These are phyloP conservation scores for Rhamnella rubrinervis DNA, from an alignment of 331 rosid genomes.

Conservation along the genomic window DNA sequence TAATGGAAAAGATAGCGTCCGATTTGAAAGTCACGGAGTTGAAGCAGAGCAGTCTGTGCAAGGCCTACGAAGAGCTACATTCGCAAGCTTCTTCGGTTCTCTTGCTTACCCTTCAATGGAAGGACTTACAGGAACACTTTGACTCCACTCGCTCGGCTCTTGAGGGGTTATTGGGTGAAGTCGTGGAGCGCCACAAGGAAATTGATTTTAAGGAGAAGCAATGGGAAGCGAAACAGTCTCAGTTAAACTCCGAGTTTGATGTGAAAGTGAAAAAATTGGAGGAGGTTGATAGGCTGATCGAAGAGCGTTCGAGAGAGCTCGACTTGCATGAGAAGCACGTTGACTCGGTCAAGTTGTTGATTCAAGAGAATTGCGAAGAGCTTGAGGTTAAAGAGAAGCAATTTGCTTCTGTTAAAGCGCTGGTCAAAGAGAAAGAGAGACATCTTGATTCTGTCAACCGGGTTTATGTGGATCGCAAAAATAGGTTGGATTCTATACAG, in stretches of 20 bases:
- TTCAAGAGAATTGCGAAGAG: conserved; percentile 18
- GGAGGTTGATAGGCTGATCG: conserved; percentile 15
- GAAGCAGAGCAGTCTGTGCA: conserved; percentile 38
- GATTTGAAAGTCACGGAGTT: conserved; percentile 31
- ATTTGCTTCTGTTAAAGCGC: neutral
- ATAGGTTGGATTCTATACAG: conserved; percentile 21
- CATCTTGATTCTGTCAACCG: conserved; percentile 17
- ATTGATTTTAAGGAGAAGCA: conserved; percentile 29
- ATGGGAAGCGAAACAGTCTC: neutral
- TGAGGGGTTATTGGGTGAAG: conserved; percentile 8
- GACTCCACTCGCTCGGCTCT: conserved; percentile 31
- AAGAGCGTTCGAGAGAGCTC: conserved; percentile 33
- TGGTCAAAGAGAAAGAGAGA: conserved; percentile 15
- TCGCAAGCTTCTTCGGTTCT: conserved; percentile 34
- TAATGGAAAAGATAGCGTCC: conserved; percentile 37
- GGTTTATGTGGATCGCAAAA: neutral
- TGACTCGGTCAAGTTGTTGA: conserved; percentile 15
- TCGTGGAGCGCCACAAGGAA: conserved; percentile 24
- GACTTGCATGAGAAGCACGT: conserved; percentile 23
- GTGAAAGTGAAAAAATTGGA: neutral
- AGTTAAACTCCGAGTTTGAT: neutral
- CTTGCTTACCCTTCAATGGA: conserved; percentile 41
- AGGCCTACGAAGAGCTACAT: conserved; percentile 31
- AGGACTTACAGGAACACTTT: conserved; percentile 50
- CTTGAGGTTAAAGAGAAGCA: conserved; percentile 9